Percentiles rank a stretch among this genome's conserved stretches.
Conservation (phyloP, 495 filamentous ascomycete genomes). For the Lophiostoma macrostomum region DNA sequence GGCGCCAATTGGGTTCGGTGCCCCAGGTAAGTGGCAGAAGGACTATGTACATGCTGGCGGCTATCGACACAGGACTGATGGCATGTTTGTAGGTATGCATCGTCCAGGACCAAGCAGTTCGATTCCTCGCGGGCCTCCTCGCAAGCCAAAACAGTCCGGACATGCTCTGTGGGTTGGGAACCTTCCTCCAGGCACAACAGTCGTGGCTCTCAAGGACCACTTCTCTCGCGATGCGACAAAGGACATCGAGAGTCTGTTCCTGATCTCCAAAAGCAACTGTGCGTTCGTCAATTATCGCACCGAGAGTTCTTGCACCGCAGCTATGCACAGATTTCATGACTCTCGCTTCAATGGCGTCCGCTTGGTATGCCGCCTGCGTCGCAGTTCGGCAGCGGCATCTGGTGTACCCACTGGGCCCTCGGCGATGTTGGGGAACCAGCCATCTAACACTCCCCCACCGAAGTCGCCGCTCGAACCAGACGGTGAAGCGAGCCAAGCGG, state of each 20-base stretch:
- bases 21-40: too few species aligned
- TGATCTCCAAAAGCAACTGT: slow-evolving; percentile 97
- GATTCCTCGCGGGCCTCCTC: slow-evolving; percentile 78
- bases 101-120: slow-evolving; percentile 29
- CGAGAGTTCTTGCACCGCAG: slow-evolving; percentile 70
- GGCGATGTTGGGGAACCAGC: slow-evolving; percentile 29
- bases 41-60: too few species aligned
- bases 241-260: slow-evolving; percentile 84
- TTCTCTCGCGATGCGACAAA: slow-evolving; percentile 76
- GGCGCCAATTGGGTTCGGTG: slow-evolving; percentile 5
- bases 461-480: slow-evolving; percentile 9
- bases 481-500: slow-evolving; percentile 30
- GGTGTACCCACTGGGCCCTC: slow-evolving; percentile 36
- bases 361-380: slow-evolving; percentile 86
- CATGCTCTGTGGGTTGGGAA: slow-evolving; percentile 98
- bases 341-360: slow-evolving; percentile 83
- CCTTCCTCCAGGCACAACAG: slow-evolving; percentile 73
- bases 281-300: slow-evolving; percentile 96
- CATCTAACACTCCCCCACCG: slow-evolving; percentile 17
- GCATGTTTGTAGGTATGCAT: background rate
- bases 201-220: slow-evolving; percentile 82
- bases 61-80: too few species aligned
- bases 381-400: slow-evolving; percentile 46
- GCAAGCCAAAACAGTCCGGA: slow-evolving; percentile 89
- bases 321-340: slow-evolving; percentile 84